Conservation (phyloP, 202 grass and related monocot genomes). For the Panicum hallii region DNA sequence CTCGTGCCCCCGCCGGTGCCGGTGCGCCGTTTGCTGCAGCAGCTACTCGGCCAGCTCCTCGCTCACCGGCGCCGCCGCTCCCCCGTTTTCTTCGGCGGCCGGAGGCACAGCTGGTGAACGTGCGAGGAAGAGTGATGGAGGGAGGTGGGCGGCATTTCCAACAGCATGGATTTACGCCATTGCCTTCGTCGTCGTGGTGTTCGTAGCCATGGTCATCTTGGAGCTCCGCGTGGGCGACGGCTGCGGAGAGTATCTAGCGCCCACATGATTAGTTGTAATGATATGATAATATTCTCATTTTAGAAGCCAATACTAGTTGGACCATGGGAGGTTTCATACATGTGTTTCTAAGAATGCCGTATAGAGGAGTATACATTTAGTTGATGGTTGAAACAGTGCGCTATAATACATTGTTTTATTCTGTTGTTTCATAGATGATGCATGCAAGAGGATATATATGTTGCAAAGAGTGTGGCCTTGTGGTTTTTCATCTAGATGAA, state of each 20-base stretch:
- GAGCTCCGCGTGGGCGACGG: conserved; percentile 19
- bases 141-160: not conserved
- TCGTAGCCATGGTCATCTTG: not conserved
- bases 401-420: no score
- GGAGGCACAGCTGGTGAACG: not conserved
- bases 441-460: no score
- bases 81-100: not conserved
- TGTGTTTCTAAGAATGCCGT: no score
- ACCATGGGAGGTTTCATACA: no score
- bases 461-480: no score
- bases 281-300: no score
- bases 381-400: no score
- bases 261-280: conserved; percentile 29
- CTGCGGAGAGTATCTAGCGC: conserved; percentile 24
- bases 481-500: no score
- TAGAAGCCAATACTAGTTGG: no score
- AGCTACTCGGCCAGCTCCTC: not conserved
- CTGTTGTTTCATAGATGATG: no score
- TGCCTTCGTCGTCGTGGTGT: not conserved
- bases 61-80: not conserved
- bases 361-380: no score
- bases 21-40: not conserved
- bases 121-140: not conserved
- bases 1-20: conserved; percentile 8
- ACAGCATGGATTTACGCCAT: conserved; percentile 8